phyloP scores from a whole-genome alignment of 352 stramenopile species.

The Phytophthora colocasiae region DNA sequence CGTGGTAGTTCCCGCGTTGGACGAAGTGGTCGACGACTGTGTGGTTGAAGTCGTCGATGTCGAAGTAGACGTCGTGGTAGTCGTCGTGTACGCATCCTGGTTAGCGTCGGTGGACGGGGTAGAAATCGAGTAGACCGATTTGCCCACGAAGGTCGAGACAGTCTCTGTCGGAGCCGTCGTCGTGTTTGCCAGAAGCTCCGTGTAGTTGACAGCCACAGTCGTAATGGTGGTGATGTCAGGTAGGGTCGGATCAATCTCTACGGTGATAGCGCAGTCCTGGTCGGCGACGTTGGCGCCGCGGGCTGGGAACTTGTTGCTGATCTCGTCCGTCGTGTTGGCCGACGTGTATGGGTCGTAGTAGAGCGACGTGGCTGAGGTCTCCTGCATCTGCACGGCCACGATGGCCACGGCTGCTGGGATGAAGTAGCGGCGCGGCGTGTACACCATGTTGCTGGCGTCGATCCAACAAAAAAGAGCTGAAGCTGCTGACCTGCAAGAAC shows the following conservation, averaged over 20 bases:
- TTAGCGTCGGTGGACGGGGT: constrained; percentile 17
- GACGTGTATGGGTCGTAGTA: constrained; percentile 26
- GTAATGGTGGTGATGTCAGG: constrained; percentile 30
- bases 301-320: constrained; percentile 27
- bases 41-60: constrained; percentile 17
- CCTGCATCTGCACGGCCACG: constrained; percentile 29
- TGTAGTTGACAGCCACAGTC: constrained; percentile 20
- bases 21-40: constrained; percentile 21
- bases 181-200: constrained; percentile 32
- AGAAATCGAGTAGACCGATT: not conserved
- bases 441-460: constrained; percentile 28
- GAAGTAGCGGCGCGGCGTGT: constrained; percentile 30
- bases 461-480: not conserved
- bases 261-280: constrained; percentile 28
- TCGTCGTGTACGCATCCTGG: constrained; percentile 36
- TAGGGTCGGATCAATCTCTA: constrained; percentile 28
- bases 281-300: constrained; percentile 20
- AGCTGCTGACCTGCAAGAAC: constrained; percentile 6
- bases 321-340: constrained; percentile 19
- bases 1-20: constrained; percentile 5
- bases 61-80: constrained; percentile 20
- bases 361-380: constrained; percentile 16
- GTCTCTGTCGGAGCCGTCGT: constrained; percentile 25
- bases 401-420: constrained; percentile 22
- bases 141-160: constrained; percentile 29